Evolutionary conservation across 805 yeast genomes (phyloP).

Genomic region (Priceomyces castillae): DNA sequence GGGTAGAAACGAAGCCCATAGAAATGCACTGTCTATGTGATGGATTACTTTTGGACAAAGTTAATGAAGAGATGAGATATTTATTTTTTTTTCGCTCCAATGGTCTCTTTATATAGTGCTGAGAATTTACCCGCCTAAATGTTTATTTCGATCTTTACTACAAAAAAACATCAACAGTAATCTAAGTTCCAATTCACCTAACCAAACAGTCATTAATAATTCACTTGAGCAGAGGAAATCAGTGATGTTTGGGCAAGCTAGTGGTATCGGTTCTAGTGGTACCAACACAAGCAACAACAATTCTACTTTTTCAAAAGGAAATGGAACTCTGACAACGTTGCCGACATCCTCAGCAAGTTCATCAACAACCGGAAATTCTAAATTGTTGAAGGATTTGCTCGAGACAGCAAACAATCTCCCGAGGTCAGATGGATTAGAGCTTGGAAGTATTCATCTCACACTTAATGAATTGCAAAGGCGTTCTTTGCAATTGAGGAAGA

Average conservation of each 20-base stretch:
- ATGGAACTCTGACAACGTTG: constrained; percentile 5
- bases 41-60: constrained; percentile 71
- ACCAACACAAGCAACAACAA: constrained; percentile 2
- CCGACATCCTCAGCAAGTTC: constrained; percentile 9
- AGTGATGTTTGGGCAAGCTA: constrained; percentile 8
- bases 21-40: constrained; percentile 66
- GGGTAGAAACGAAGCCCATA: constrained; percentile 22
- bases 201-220: not conserved
- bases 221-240: not conserved
- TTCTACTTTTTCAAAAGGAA: constrained; percentile 4
- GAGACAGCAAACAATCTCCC: constrained; percentile 80
- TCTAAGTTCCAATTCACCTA: not conserved
- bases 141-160: not conserved
- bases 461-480: constrained; percentile 73
- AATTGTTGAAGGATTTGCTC: constrained; percentile 62
- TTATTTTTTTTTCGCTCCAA: not conserved
- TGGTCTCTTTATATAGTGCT: not conserved
- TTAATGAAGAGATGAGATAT: constrained; percentile 25
- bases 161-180: constrained; percentile 1
- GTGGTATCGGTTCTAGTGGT: constrained; percentile 3
- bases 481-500: constrained; percentile 54
- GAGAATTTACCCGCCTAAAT: constrained; percentile 5
- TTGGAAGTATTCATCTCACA: constrained; percentile 80
- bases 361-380: constrained; percentile 12
- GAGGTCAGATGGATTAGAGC: constrained; percentile 50